Evolutionary conservation across 768 basidiomycete genomes (phyloP), one percentile per base, ranked within the genome.

Genomic region (Lentinula edodes): DNA sequence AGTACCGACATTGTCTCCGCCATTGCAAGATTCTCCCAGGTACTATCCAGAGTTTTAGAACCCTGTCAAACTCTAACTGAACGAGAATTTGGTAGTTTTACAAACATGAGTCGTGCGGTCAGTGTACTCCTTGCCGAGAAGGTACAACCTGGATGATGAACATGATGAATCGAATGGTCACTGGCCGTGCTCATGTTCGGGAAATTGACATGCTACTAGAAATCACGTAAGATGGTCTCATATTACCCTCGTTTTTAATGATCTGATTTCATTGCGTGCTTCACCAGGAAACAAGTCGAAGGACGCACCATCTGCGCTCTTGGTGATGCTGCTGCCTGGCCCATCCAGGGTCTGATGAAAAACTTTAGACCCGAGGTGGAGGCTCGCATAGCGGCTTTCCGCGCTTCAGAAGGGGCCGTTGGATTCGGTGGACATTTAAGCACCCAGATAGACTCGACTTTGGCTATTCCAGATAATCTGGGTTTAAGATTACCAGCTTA

Each of bases 141-240:
- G 94, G 95, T 41, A 98, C 96, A 2, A 97, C 94, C 0, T 98
- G 96, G 96, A 93, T 99, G 91, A 93, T 90, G 86, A 96, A 98
- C 76, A 98, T 98, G 94, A 99, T 99, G 96, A 84, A 93, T 72
- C 88, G 96, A 52, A 86, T 99, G 80, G 93, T 91, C 16, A 90
- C 92, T 70, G 96, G 96, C 2, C 84, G 95, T 10, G 92, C 89
- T 0, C 92, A 95, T 69, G 81, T 83, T 65, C 88, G 96, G 62
- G 96, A 99, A 78, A 98, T 99, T 62, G 96, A 98, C 74, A 98
- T 98, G 96, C 81, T 99, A 12, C 84, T 95, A 34, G 96, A 98
- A 74, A 74, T 98, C 48, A 98, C 95, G 91, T 93, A 68, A 52
- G 84, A 20, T 18, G 50, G 42, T 62, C 51, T 43, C 42, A 45